phyloP scores from a whole-genome alignment of 169 alveolate genomes.

The Plasmodium berghei region DNA sequence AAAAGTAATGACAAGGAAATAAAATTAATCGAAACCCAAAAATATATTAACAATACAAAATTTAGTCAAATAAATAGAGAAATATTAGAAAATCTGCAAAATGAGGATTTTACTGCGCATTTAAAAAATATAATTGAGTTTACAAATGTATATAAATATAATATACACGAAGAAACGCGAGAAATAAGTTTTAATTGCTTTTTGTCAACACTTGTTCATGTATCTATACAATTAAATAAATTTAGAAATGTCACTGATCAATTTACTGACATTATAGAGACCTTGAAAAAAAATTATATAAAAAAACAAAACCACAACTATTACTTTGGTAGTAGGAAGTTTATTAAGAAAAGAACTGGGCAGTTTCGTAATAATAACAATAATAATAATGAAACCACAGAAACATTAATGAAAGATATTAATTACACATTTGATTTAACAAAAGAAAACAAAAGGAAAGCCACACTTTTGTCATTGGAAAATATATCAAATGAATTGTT shows the following conservation, averaged over 20 bases:
- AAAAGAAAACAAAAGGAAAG: neutral
- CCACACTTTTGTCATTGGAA: neutral
- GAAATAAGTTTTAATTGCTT: conserved; percentile 51
- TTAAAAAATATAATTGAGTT: conserved; percentile 17
- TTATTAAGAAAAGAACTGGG: neutral
- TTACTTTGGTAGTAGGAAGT: neutral
- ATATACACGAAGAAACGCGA: conserved; percentile 60
- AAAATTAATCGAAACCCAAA: too few species aligned
- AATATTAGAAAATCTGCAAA: neutral
- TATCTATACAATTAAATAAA: conserved; percentile 12
- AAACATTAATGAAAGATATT: neutral
- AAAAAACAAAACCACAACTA: neutral
- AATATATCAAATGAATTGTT: neutral
- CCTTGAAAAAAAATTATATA: neutral
- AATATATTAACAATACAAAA: neutral
- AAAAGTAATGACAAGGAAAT: too few species aligned
- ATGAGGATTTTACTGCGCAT: neutral
- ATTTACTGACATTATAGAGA: conserved; percentile 7
- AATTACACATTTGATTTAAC: neutral
- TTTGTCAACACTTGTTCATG: conserved; percentile 32
- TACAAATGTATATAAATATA: conserved; percentile 10
- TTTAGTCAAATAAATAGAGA: neutral
- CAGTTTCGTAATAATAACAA: neutral
- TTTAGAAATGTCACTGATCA: neutral
- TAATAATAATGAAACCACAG: neutral